A percentile compares a stretch with the other conserved stretches of the same genome.
phyloP scores from a whole-genome alignment of 164 flowering plant species.

The Amborella trichopoda region DNA sequence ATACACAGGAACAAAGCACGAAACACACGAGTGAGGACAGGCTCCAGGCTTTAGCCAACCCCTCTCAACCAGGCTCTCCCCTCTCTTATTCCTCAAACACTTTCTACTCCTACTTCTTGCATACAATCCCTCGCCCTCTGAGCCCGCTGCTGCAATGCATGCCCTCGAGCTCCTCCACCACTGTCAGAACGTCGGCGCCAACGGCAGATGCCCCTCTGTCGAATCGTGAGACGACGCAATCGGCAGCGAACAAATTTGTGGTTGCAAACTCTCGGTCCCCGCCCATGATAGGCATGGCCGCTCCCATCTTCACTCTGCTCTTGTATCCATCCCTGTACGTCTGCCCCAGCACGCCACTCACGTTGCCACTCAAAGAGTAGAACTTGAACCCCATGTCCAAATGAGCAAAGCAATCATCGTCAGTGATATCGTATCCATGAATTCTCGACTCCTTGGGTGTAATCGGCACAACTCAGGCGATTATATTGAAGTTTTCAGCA shows the following conservation, averaged over 20 bases:
- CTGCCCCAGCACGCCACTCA: constrained; percentile 19
- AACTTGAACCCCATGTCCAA: constrained; percentile 17
- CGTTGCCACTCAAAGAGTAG: constrained; percentile 7
- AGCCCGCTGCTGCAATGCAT: constrained; percentile 7
- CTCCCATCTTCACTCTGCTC: constrained; percentile 9
- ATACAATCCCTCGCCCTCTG: constrained; percentile 7
- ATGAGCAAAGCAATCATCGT: constrained; percentile 19
- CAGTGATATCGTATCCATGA: constrained; percentile 10
- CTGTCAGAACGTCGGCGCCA: neutral
- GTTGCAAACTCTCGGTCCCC: constrained; percentile 5
- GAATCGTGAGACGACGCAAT: constrained; percentile 13
- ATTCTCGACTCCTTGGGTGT: constrained; percentile 10
- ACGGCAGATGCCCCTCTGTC: neutral
- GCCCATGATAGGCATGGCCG: constrained; percentile 14
- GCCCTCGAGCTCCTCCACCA: constrained; percentile 1
- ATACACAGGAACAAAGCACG: no score
- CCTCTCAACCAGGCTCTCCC: no score
- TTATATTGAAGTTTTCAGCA: constrained; percentile 2
- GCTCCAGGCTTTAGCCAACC: no score
- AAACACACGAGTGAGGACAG: no score
- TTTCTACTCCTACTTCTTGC: no score
- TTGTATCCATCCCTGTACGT: constrained; percentile 10
- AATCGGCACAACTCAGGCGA: constrained; percentile 11
- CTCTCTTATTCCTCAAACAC: no score
- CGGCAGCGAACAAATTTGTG: constrained; percentile 8